These are phyloP conservation scores for Bipolaris sorokiniana DNA, from an alignment of 2,329 filamentous ascomycete species.

Conservation along the genomic window DNA sequence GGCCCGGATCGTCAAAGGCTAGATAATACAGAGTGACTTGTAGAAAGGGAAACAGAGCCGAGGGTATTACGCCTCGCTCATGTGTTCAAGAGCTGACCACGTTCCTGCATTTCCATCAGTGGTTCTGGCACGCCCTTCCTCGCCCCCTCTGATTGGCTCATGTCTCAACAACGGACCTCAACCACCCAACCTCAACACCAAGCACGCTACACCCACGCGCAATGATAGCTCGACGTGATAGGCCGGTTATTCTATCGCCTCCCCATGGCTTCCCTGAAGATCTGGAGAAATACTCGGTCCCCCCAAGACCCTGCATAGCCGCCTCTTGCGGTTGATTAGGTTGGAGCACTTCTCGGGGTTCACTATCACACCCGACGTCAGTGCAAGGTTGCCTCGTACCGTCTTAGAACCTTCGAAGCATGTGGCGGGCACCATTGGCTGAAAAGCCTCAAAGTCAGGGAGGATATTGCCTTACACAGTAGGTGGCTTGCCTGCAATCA, in stretches of 20 bases:
- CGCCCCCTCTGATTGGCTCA: conserved; percentile 37
- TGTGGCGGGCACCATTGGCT: conserved; percentile 47
- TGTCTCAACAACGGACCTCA: conserved; percentile 25
- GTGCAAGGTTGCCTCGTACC: conserved; percentile 22
- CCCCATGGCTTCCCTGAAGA: conserved; percentile 17
- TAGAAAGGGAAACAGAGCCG: conserved; percentile 9
- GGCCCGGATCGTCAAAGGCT: conserved; percentile 16
- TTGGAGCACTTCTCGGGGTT: conserved; percentile 18
- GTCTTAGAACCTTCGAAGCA: conserved; percentile 33
- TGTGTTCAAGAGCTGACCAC: conserved; percentile 11
- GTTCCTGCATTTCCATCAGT: conserved; percentile 37
- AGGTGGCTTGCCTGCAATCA: conserved; percentile 37
- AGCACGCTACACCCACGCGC: conserved; percentile 39
- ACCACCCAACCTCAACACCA: conserved; percentile 46
- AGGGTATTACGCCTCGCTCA: conserved; percentile 5
- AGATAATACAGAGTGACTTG: conserved; percentile 4
- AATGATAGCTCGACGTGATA: conserved; percentile 37
- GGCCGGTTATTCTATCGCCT: conserved; percentile 20
- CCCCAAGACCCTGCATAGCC: conserved; percentile 40
- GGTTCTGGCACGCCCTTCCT: conserved; percentile 35
- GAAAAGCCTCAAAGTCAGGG: conserved; percentile 16
- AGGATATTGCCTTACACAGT: conserved; percentile 25
- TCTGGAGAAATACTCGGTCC: conserved; percentile 40
- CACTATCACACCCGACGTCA: conserved; percentile 23
- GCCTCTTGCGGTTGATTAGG: conserved; percentile 33